phyloP scores from a whole-genome alignment of 192 early-diverging fungal genomes.

The Coemansia sp. region DNA sequence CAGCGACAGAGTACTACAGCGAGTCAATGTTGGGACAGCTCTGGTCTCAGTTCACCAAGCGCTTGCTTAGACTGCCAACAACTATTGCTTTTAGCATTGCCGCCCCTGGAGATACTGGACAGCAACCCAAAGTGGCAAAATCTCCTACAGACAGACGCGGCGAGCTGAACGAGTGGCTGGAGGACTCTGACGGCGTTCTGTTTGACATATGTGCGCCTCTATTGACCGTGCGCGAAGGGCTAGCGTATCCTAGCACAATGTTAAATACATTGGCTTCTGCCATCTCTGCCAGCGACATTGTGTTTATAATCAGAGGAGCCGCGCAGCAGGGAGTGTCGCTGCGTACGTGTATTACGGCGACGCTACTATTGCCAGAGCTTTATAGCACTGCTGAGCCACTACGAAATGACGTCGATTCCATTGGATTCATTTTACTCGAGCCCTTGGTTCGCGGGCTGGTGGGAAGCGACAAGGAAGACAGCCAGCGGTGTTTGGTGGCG shows the following conservation, averaged over 20 bases:
- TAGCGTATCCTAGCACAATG: conserved; percentile 15
- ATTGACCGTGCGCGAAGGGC: conserved; percentile 10
- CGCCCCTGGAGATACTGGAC: not conserved
- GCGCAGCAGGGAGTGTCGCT: not conserved
- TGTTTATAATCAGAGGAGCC: conserved; percentile 7
- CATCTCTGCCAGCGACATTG: conserved; percentile 13
- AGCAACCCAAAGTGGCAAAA: not conserved
- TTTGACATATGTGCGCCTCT: conserved; percentile 28
- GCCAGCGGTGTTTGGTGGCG: conserved; percentile 10
- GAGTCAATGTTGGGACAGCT: conserved; percentile 12
- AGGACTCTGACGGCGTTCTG: conserved; percentile 17
- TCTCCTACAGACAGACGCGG: not conserved
- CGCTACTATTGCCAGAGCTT: conserved; percentile 25
- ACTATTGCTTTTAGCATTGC: conserved; percentile 11
- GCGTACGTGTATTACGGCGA: conserved; percentile 23
- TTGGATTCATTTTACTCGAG: not conserved
- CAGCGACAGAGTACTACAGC: conserved; percentile 22
- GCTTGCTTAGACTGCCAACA: conserved; percentile 18
- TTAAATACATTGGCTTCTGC: conserved; percentile 20
- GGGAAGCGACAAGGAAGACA: not conserved
- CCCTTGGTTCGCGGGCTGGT: conserved; percentile 7
- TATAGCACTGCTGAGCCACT: not conserved
- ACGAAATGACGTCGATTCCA: not conserved
- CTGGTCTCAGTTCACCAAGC: conserved; percentile 27
- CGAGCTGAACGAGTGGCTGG: conserved; percentile 14